Evolutionary conservation across 306 rosid species (phyloP), one percentile per base, ranked within the genome.

Genomic region (Canavalia ensiformis): DNA sequence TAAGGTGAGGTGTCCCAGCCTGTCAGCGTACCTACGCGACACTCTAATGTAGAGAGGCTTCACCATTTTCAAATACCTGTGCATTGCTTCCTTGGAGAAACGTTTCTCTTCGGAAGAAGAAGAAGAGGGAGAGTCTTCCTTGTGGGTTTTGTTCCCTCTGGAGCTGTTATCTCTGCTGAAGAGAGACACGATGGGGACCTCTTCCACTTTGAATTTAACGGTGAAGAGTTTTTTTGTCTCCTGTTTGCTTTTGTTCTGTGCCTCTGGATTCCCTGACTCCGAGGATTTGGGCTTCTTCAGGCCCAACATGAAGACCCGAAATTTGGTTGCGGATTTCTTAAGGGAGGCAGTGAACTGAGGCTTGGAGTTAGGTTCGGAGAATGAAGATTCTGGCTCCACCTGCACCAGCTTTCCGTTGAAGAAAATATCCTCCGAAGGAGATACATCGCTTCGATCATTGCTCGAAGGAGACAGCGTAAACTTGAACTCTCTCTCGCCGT

Each of bases 1-100:
- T 12, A 76, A 44, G 77, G 73, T 83, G 5, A 94, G 83, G 65
- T 84, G 90, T 30, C 86, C 87, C 9, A 86, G 72, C 70, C 90
- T 94, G 37, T 90, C 98, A 1, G 90, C 97, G 82, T 93, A 90
- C 79, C 89, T 86, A 37, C 86, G 86, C 6, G 99, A 96, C 18
- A 93, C 99, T 37, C 92, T 88, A 35, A 96, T 66, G 81, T 93
- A 93, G 0, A 93, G 88, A 77, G 99, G 99, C 86, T 96, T 96
- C 13, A 96, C 98, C 88, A 86, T 92, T 72, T 89, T 96, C 13
- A 93, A 82, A 52, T 96, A 96, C 87, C 89, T 93, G 0, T 93
- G 96, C 91, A 96, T 75, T 1, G 88, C 94, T 56, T 96, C 99
- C 76, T 95, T 95, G 0, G 99, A 78, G 76, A 91, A 92, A 33